Evolutionary conservation across 176 grass and related monocot genomes (phyloP).

Genomic region (Olyra latifolia): DNA sequence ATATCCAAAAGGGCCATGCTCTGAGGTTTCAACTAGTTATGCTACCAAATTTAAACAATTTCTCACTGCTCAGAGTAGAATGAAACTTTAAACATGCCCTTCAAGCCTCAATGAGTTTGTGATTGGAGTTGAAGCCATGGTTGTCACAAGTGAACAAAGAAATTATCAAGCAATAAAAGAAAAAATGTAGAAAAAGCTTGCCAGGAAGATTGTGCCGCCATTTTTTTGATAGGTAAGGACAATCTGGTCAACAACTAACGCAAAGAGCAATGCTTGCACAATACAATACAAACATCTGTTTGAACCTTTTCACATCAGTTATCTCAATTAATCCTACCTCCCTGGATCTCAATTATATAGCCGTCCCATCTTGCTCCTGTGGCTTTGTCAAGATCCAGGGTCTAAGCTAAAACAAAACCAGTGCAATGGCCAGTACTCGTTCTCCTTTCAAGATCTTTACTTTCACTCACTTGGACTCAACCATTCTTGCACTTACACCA

Average conservation of each 20-base stretch:
- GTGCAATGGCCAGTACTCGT: not conserved
- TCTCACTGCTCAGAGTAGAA: not conserved
- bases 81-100: not conserved
- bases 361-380: not conserved
- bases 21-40: not conserved
- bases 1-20: not conserved
- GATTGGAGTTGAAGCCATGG: not conserved
- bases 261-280: not conserved
- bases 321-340: not conserved
- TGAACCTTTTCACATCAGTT: not conserved
- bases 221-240: not conserved
- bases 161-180: not conserved
- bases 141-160: not conserved
- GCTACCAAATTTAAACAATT: not conserved
- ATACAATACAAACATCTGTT: not conserved
- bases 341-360: not conserved
- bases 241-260: not conserved
- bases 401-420: not conserved
- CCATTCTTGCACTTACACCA: not conserved
- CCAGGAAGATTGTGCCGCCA: not conserved
- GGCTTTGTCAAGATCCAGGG: not conserved
- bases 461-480: not conserved
- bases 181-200: not conserved
- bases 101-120: slow-evolving; percentile 1
- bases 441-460: not conserved